Percentiles rank a stretch among this genome's conserved stretches.
These are phyloP conservation scores for Mycena metata DNA, from an alignment of 768 basidiomycete genomes.

Conservation along the genomic window DNA sequence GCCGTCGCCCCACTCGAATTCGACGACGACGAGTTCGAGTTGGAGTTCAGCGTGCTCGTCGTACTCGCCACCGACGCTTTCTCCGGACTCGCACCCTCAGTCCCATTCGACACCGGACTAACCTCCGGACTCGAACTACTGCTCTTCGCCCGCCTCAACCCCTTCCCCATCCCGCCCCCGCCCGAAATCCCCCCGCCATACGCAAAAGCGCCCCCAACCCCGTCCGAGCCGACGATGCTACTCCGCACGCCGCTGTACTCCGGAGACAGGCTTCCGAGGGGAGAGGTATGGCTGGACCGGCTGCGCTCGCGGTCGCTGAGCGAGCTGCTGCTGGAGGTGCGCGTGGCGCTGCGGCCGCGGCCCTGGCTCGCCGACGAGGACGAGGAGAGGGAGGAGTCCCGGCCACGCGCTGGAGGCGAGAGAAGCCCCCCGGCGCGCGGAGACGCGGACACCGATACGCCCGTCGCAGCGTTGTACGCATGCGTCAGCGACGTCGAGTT, in stretches of 20 bases:
- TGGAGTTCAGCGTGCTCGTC: slow-evolving; percentile 9
- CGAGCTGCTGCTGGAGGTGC: slow-evolving; percentile 35
- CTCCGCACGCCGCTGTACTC: slow-evolving; percentile 45
- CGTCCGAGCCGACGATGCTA: no score
- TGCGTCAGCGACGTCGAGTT: not conserved
- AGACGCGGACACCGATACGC: slow-evolving; percentile 1
- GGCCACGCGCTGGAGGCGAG: slow-evolving; percentile 42
- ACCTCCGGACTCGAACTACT: slow-evolving; percentile 31
- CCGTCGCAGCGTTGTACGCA: not conserved
- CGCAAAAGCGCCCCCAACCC: slow-evolving; percentile 45
- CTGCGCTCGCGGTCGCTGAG: slow-evolving; percentile 47
- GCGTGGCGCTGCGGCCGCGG: slow-evolving; percentile 48
- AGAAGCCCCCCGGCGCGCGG: slow-evolving; percentile 21
- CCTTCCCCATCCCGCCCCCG: slow-evolving; percentile 41
- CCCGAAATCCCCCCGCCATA: slow-evolving; percentile 37
- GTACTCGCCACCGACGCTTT: slow-evolving; percentile 47
- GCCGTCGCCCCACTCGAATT: slow-evolving; percentile 36
- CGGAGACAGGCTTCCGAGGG: slow-evolving; percentile 55
- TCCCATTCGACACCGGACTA: slow-evolving; percentile 29
- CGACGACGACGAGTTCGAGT: slow-evolving; percentile 17
- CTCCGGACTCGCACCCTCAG: slow-evolving; percentile 58
- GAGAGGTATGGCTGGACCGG: slow-evolving; percentile 47
- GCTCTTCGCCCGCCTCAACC: slow-evolving; percentile 47
- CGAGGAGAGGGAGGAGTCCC: slow-evolving; percentile 43
- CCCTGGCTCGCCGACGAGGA: slow-evolving; percentile 67